Percentiles rank a stretch among this genome's conserved stretches.
Evolutionary conservation across 1,284 basidiomycete species (phyloP).

Genomic region (Tilletia horrida): DNA sequence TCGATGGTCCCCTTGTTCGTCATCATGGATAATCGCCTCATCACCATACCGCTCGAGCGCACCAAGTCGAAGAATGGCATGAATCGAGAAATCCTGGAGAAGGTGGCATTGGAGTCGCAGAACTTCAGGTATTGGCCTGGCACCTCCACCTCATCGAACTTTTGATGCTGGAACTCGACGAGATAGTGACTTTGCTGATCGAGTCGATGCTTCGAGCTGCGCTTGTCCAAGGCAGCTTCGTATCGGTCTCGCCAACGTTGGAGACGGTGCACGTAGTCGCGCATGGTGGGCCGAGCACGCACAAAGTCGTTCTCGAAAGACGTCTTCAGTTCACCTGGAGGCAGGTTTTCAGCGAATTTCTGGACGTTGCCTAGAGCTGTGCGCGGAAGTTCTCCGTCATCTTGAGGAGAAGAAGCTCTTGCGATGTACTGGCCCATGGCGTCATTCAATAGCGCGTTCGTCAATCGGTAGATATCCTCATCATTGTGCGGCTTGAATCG

Average conservation of each 20-base stretch:
- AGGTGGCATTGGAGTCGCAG: conserved; percentile 88
- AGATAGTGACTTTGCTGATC: conserved; percentile 89
- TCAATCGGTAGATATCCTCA: conserved; percentile 90
- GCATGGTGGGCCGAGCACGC: conserved; percentile 71
- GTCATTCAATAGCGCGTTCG: conserved; percentile 74
- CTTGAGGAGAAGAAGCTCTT: conserved; percentile 56
- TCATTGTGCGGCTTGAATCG: conserved; percentile 88
- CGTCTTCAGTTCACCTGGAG: conserved; percentile 59
- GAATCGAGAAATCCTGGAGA: conserved; percentile 87
- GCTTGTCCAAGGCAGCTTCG: conserved; percentile 76
- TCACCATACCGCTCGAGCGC: conserved; percentile 76
- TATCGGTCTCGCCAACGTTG: conserved; percentile 92
- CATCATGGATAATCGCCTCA: conserved; percentile 83
- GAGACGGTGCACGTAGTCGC: conserved; percentile 83
- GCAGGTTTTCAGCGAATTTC: conserved; percentile 66
- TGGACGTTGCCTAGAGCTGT: conserved; percentile 64
- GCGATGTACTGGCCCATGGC: conserved; percentile 58
- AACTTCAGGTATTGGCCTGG: conserved; percentile 85
- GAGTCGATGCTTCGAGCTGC: conserved; percentile 80
- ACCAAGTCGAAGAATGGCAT: conserved; percentile 85
- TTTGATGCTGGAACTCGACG: conserved; percentile 95
- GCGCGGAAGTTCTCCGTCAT: conserved; percentile 71
- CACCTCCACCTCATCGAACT: conserved; percentile 96
- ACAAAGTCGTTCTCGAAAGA: conserved; percentile 92
- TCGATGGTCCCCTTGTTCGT: conserved; percentile 87